Base-by-base conservation (phyloP, 225 moss, liverwort and hornwort genomes). In the Bryum argenteum region DNA sequence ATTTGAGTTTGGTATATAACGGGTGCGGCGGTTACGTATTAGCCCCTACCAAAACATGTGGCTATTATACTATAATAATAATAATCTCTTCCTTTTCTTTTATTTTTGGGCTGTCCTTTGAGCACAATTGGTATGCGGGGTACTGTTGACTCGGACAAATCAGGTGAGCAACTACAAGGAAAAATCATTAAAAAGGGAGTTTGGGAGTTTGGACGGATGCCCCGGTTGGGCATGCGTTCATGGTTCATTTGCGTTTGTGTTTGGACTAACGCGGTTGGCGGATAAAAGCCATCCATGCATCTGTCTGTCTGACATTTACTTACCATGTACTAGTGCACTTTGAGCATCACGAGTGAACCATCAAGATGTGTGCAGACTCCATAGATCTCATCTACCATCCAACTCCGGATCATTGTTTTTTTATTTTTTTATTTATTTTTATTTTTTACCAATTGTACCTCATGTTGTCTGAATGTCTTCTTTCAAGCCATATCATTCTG, bases 71-170 rank as follows among this genome's bases (percentile, higher is more conserved):
- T 8, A 42, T 3, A 33, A 33, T 33, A 33, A 33, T 33, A 33
- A 33, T 33, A 5, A 33, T 33, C 33, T 33, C 4, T 26, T 26
- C 4, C 4, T 26, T 26, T 6, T 33, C 4, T 33, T 33, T 33
- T 33, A 0, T 33, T 33, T 6, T 0, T n/a, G n/a, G n/a, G n/a
- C 7, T 33, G 33, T 33, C 33, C 33, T 33, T 33, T 45, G 47
- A 64, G 10, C 52, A 13, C 14, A 60, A 28, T 33, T 33, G 33
- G 33, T 33, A 33, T 33, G 4, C 33, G 4, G 33, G 33, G 33
- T 3, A n/a, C 10, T 79, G 75, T 80, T 75, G 75, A 80, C 75
- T 75, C 75, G 71, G 66, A 1, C 44, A 44, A n/a, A 9, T 18
- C 28, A 1, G 43, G 59, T n/a, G 17, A 42, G 80, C 71, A 75